Percentiles rank a stretch among this genome's conserved stretches.
Evolutionary conservation across 129 eudicot genomes (phyloP).

Genomic region (Heracleum sosnowskyi): DNA sequence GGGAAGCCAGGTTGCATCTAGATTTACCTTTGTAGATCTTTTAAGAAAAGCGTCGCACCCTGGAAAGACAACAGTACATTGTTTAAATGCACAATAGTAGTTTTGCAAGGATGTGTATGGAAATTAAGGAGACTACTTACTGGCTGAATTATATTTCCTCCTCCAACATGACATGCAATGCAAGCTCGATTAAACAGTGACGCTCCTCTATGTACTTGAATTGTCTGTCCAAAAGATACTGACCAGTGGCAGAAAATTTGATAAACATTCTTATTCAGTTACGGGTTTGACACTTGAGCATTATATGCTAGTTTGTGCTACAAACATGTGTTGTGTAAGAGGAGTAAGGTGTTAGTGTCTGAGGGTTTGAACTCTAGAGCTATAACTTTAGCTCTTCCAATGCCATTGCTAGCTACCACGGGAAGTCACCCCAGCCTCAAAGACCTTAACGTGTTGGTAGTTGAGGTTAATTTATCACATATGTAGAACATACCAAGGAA

Average conservation of each 20-base stretch:
- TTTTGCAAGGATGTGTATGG: background rate
- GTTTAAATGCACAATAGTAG: background rate
- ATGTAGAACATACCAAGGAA: background rate
- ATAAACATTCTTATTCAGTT: background rate
- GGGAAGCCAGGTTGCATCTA: conserved; percentile 5
- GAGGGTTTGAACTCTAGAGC: background rate
- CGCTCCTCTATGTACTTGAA: conserved; percentile 61
- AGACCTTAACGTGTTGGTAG: background rate
- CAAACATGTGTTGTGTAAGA: background rate
- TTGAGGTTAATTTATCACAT: background rate
- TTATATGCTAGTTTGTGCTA: background rate
- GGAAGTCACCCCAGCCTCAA: background rate
- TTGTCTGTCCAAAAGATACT: conserved; percentile 43
- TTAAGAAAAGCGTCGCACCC: conserved; percentile 87
- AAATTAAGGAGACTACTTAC: conserved; percentile 47
- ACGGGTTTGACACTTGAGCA: background rate
- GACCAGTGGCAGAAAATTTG: conserved; percentile 11
- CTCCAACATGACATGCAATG: conserved; percentile 97
- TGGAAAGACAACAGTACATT: conserved; percentile 17
- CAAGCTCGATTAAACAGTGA: conserved; percentile 62
- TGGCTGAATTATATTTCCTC: conserved; percentile 93
- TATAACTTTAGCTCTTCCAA: background rate
- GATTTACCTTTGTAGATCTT: conserved; percentile 69
- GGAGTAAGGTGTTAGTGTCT: background rate
- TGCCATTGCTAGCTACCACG: background rate